phyloP scores from a whole-genome alignment of 140 eudicot species.

The Bidens hawaiensis region DNA sequence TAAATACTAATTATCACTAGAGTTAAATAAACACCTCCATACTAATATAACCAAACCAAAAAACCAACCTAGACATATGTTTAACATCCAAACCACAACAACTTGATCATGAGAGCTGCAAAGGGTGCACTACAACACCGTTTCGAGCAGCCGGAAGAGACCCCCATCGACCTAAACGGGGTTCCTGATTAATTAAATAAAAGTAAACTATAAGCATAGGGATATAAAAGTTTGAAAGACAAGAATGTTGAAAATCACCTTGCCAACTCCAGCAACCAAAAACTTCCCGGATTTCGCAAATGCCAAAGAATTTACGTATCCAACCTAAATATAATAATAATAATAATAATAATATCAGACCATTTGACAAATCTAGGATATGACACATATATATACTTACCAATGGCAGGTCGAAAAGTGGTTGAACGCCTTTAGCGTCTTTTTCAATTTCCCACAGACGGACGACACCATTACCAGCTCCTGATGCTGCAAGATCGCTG shows the following conservation, averaged over 20 bases:
- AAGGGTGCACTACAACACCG: conserved; percentile 62
- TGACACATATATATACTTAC: conserved; percentile 41
- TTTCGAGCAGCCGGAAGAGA: conserved; percentile 54
- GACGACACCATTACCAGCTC: conserved; percentile 84
- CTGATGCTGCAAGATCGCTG: conserved; percentile 98
- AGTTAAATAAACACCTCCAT: too few relatives aligned
- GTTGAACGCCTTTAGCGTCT: conserved; percentile 68
- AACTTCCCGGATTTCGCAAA: conserved; percentile 88
- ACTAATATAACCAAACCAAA: too few relatives aligned
- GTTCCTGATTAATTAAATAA: conserved; percentile 70
- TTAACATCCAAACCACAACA: too few relatives aligned
- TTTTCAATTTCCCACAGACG: conserved; percentile 76
- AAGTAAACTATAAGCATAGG: not conserved
- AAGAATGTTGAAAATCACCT: conserved; percentile 37
- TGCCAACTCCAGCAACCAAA: conserved; percentile 94
- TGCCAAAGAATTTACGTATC: conserved; percentile 86
- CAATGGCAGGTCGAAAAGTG: conserved; percentile 76
- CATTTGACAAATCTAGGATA: not conserved
- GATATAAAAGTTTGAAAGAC: not conserved
- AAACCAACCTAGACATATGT: too few relatives aligned
- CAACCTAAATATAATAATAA: too few relatives aligned
- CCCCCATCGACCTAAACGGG: conserved; percentile 98
- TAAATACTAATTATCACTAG: too few relatives aligned
- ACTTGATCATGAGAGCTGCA: conserved; percentile 52
- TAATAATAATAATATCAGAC: too few relatives aligned